Conservation (phyloP, 2,329 filamentous ascomycete species). For the Hypoxylon sp. region DNA sequence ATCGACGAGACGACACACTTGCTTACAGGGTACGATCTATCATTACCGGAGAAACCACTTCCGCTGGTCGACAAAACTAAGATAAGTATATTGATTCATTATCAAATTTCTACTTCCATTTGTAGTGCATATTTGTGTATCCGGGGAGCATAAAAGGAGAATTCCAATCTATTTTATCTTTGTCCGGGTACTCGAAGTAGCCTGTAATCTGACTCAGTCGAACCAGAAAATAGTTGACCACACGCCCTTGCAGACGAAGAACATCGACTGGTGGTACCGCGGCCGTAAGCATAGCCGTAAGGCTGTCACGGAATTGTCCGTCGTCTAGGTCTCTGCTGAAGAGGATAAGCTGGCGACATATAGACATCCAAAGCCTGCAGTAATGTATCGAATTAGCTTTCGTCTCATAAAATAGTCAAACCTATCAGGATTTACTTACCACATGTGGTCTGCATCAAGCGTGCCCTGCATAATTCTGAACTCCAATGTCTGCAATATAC, state of each 20-base stretch:
- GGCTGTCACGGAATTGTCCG: conserved; percentile 2
- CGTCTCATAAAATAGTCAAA: not conserved
- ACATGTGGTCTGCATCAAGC: conserved; percentile 41
- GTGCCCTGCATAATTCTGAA: conserved; percentile 44
- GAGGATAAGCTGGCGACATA: conserved; percentile 33
- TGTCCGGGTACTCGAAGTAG: conserved; percentile 58
- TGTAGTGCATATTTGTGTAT: conserved; percentile 30
- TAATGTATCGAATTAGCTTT: conserved; percentile 7
- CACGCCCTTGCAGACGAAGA: not conserved
- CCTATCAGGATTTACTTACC: conserved; percentile 13
- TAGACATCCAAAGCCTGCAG: conserved; percentile 36
- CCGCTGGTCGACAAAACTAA: no score
- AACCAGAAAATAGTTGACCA: conserved; percentile 17
- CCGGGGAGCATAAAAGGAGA: conserved; percentile 42
- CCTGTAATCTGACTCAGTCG: not conserved
- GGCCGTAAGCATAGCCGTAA: not conserved
- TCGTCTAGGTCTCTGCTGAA: conserved; percentile 55
- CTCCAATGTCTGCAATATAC: conserved; percentile 41
- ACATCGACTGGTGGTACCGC: not conserved
- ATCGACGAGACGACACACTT: no score
- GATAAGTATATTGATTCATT: no score
- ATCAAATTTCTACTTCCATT: no score
- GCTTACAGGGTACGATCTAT: no score
- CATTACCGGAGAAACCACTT: no score
- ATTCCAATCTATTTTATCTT: conserved; percentile 40